Evolutionary conservation across 805 yeast genomes (phyloP).

Genomic region (Kuraishia molischiana): DNA sequence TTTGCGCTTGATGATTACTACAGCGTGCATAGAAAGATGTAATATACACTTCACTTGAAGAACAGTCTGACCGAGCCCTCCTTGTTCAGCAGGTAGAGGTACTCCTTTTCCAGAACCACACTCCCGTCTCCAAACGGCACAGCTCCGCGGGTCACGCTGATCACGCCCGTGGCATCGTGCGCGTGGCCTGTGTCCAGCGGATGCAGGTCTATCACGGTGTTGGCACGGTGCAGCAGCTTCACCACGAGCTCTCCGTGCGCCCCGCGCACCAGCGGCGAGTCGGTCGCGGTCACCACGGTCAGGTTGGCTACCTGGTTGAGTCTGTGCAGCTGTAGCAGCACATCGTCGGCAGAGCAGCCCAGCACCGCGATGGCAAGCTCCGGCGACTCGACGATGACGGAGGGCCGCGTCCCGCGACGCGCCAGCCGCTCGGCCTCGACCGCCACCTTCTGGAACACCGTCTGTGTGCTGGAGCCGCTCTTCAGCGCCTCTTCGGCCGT

Average conservation of each 20-base stretch:
- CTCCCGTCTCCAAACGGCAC: conserved; percentile 16
- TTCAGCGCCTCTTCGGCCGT: conserved; percentile 25
- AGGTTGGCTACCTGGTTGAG: conserved; percentile 13
- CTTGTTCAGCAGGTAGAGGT: conserved; percentile 46
- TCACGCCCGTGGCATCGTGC: conserved; percentile 67
- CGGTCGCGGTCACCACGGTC: conserved; percentile 12
- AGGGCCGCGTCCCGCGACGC: background rate
- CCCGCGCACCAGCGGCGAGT: conserved; percentile 9
- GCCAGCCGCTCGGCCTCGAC: background rate
- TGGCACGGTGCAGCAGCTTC: conserved; percentile 39
- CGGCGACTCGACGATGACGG: conserved; percentile 11
- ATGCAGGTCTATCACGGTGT: conserved; percentile 42
- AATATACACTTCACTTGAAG: conserved; percentile 22
- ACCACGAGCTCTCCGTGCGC: conserved; percentile 21
- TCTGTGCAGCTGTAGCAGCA: conserved; percentile 10
- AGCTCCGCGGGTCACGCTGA: conserved; percentile 52
- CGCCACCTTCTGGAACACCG: conserved; percentile 12
- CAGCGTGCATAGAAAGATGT: conserved; percentile 20
- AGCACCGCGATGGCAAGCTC: conserved; percentile 15
- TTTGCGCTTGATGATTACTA: conserved; percentile 75
- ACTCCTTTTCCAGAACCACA: conserved; percentile 48
- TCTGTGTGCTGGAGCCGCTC: background rate
- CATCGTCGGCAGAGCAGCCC: conserved; percentile 3
- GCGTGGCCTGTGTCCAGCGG: conserved; percentile 79
- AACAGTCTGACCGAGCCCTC: conserved; percentile 39